Base-by-base conservation (phyloP, 2,329 filamentous ascomycete species). In the Claviceps purpurea region DNA sequence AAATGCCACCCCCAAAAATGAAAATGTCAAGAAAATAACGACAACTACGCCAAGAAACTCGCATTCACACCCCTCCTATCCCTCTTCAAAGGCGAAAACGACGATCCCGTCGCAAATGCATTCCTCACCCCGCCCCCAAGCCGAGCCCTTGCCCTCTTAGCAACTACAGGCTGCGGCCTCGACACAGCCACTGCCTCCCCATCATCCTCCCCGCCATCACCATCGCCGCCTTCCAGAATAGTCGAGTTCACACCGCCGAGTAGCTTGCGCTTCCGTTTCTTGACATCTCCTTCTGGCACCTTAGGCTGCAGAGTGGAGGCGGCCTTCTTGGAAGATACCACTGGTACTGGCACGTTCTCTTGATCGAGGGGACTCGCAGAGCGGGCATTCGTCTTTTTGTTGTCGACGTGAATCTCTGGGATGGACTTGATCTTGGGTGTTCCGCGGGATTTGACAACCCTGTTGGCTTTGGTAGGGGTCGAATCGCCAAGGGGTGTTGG, bases 201-300 rank as follows among this genome's bases (percentile, higher is more conserved):
- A 5, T 73, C 75, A 10, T 85, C 84, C 5, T 78, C 78, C 8
- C 66, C 79, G 4, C 73, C 75, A 8, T 85, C 84, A 4, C 83
- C 83, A 8, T 85, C 83, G 10, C 85, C 84, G 4, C 84, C 83
- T 8, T 85, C 83, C 54, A 91, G 88, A 5, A 93, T 64, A 3
- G 81, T 86, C 56, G 81, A 79, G 47, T 77, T 79, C 22, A 76
- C 73, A 22, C 68, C 70, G 4, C 82, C 81, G 1, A 87, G 72
- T 5, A 88, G 69, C 67, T 88, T 90, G 56, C 85, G 79, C 72
- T 85, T 89, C 74, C 84, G 88, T 63, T 79, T 82, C 65, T 74
- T 78, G 6, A 66, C 70, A 56, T 75, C 70, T 34, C 58, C 60
- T 57, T 69, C 68, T 26, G 43, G 41, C 30, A 22, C 34, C 53